Evolutionary conservation across 306 rosid species (phyloP).

Genomic region (Trifolium fragiferum): DNA sequence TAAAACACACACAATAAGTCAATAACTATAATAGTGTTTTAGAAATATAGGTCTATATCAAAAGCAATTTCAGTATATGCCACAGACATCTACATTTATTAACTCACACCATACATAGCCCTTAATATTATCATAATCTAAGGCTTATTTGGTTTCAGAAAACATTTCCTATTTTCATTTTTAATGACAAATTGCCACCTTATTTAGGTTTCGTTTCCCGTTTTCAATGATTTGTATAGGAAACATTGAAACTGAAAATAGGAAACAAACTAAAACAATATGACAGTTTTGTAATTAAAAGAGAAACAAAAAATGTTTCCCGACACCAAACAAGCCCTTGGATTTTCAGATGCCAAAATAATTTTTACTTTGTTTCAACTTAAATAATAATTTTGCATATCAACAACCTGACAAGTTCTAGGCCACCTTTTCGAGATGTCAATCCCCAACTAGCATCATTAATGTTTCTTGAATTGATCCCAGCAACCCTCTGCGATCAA

Average conservation of each 20-base stretch:
- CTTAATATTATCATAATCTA: conserved; percentile 8
- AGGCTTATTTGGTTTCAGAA: conserved; percentile 2
- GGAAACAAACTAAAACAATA: neutral
- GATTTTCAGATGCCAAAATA: conserved; percentile 19
- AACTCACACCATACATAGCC: conserved; percentile 7
- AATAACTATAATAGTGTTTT: neutral
- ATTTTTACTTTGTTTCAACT: conserved; percentile 5
- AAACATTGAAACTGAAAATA: neutral
- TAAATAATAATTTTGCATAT: conserved; percentile 40
- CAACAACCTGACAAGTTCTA: conserved; percentile 83
- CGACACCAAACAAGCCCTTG: neutral
- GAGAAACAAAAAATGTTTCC: neutral
- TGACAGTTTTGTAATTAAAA: neutral
- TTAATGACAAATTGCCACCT: neutral
- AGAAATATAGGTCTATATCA: conserved; percentile 3
- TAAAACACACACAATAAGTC: neutral
- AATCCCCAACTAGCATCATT: conserved; percentile 66
- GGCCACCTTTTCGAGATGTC: conserved; percentile 68
- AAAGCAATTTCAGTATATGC: conserved; percentile 2
- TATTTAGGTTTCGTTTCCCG: neutral
- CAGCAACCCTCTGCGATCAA: conserved; percentile 63
- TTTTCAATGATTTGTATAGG: neutral
- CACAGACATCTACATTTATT: conserved; percentile 19
- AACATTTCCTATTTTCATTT: neutral
- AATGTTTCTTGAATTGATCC: conserved; percentile 63